Conservation (phyloP, 1,284 basidiomycete species). For the Cutaneotrichosporon cavernicola region DNA sequence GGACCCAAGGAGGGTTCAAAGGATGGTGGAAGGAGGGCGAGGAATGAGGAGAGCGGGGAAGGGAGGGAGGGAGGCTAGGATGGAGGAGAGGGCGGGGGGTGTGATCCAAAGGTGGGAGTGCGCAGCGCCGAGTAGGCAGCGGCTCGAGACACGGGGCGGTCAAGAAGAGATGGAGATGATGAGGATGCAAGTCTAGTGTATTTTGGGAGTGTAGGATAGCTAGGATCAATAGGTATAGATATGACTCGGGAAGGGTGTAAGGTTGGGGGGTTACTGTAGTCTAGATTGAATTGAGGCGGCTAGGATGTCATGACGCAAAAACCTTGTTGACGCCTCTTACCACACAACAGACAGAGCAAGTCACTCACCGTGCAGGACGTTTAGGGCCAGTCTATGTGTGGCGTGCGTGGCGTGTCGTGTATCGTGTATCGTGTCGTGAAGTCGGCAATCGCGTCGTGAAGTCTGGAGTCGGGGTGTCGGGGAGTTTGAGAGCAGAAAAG, state of each 20-base stretch:
- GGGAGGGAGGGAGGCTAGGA: neutral
- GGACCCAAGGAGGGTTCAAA: neutral
- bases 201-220: neutral
- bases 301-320: conserved; percentile 3
- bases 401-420: neutral
- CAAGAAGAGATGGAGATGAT: no score
- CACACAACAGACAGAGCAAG: neutral
- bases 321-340: conserved; percentile 7
- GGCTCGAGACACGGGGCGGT: no score
- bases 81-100: no score
- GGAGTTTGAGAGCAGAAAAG: no score
- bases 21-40: neutral
- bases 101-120: no score
- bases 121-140: neutral
- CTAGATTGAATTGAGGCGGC: neutral
- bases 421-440: neutral
- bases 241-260: neutral
- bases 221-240: neutral
- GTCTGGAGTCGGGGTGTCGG: neutral
- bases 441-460: no score
- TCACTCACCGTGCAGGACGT: neutral
- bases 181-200: neutral
- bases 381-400: neutral
- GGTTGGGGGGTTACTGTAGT: neutral
- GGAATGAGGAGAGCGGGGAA: neutral